Evolutionary conservation across 768 basidiomycete genomes (phyloP), one percentile per base, ranked within the genome.

Genomic region (Lactifluus piperatus): DNA sequence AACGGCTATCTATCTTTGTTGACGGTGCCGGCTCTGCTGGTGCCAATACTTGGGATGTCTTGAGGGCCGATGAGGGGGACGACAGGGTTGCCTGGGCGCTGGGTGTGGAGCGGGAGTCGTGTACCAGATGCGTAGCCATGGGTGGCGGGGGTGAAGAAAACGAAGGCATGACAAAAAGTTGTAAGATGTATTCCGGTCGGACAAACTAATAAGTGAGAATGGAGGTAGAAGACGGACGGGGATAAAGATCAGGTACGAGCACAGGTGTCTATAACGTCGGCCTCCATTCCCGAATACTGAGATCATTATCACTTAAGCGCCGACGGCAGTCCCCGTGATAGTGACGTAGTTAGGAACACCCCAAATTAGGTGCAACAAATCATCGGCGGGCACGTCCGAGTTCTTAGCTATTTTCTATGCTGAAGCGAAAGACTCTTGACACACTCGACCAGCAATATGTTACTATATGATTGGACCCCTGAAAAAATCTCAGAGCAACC

Each of bases 131-230:
- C 20, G 59, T 30, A 36, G 49, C 13, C n/a, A 56, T 36, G 43
- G 59, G 59, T 5, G 54, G 54, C 2, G 54, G 41, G 18, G 49
- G 18, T 4, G 59, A 51, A 45, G 54, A 13, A 34, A 51, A 60
- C 2, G 54, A 20, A 24, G 59, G 54, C 59, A 60, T 60, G 16
- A 26, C 4, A 20, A 26, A 18, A 18, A 29, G 2, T 32, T 30
- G 30, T 13, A 9, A 36, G 46, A 29, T 39, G 5, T 36, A 8
- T 41, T 41, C 41, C 8, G 20, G 8, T 44, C 13, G 2, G 22
- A 44, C 4, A 8, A 4, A 44, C 34, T 16, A 22, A 44, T 44
- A 24, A 1, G 41, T 20, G 43, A 9, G 11, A 44, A 16, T 13
- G 13, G 22, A 16, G 22, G 22, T 11, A 24, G n/a, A 44, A 44